phyloP scores from a whole-genome alignment of 2,329 filamentous ascomycete genomes.

The Penicillium sp. region DNA sequence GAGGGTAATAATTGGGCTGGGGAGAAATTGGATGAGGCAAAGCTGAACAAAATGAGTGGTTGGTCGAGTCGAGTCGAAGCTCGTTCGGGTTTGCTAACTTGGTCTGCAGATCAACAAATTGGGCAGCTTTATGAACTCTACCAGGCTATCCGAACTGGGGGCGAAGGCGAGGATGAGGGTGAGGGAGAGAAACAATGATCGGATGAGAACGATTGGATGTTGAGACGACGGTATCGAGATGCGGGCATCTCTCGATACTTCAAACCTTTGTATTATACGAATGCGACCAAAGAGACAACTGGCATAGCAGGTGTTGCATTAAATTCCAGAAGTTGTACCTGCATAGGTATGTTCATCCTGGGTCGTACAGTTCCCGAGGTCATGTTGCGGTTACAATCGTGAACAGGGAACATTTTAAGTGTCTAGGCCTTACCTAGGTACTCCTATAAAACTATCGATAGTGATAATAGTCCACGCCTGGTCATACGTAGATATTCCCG shows the following conservation, averaged over 20 bases:
- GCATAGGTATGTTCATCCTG: no score
- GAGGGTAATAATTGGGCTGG: slow-evolving; percentile 83
- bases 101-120: slow-evolving; percentile 72
- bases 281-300: background rate
- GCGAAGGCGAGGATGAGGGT: slow-evolving; percentile 36
- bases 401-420: no score
- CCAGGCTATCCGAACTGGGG: slow-evolving; percentile 62
- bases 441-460: no score
- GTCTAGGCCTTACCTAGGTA: no score
- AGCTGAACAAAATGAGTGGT: slow-evolving; percentile 94
- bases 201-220: background rate
- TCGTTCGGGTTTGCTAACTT: slow-evolving; percentile 7
- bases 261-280: slow-evolving; percentile 13
- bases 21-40: slow-evolving; percentile 73
- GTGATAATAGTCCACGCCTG: no score
- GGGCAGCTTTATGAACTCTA: slow-evolving; percentile 92
- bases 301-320: background rate
- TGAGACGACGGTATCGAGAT: slow-evolving; percentile 5
- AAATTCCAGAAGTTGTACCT: background rate
- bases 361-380: no score
- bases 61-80: slow-evolving; percentile 30
- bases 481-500: background rate
- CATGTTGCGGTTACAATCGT: background rate
- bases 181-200: slow-evolving; percentile 21
- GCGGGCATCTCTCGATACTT: slow-evolving; percentile 17